These are phyloP conservation scores for Nothophaeocryptopus gaeumannii DNA, from an alignment of 2,329 filamentous ascomycete genomes.

Conservation along the genomic window DNA sequence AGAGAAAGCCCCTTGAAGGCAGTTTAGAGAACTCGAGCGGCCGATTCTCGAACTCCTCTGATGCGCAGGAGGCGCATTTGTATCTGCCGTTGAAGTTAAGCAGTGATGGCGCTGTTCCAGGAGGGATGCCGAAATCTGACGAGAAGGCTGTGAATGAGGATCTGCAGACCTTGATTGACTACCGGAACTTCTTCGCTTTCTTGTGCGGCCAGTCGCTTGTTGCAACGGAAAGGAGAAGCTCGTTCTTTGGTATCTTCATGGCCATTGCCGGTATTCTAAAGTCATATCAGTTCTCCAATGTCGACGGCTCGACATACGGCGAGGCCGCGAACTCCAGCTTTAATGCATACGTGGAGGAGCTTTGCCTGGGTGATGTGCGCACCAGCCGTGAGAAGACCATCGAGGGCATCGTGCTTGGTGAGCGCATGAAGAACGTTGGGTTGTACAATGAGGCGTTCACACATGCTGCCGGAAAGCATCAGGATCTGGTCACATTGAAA, in stretches of 20 bases:
- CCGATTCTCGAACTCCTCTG: slow-evolving; percentile 47
- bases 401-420: slow-evolving; percentile 83
- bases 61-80: slow-evolving; percentile 54
- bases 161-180: slow-evolving; percentile 54
- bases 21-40: slow-evolving; percentile 29
- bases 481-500: slow-evolving; percentile 67
- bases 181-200: slow-evolving; percentile 64
- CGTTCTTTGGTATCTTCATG: slow-evolving; percentile 60
- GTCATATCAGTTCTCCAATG: slow-evolving; percentile 59
- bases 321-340: slow-evolving; percentile 64
- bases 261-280: slow-evolving; percentile 57
- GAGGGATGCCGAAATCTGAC: slow-evolving; percentile 16
- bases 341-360: slow-evolving; percentile 71
- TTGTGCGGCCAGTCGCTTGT: slow-evolving; percentile 61
- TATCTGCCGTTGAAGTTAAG: slow-evolving; percentile 59
- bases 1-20: slow-evolving; percentile 10
- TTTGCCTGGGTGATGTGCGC: slow-evolving; percentile 74
- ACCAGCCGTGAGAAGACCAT: slow-evolving; percentile 83
- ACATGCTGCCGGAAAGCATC: slow-evolving; percentile 81
- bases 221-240: slow-evolving; percentile 54
- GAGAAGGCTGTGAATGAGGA: slow-evolving; percentile 45
- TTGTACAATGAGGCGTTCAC: slow-evolving; percentile 91
- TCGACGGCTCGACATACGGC: slow-evolving; percentile 63
- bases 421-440: slow-evolving; percentile 75
- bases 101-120: slow-evolving; percentile 43